Evolutionary conservation across 192 early-diverging fungal species (phyloP).

Genomic region (Podila minutissima): DNA sequence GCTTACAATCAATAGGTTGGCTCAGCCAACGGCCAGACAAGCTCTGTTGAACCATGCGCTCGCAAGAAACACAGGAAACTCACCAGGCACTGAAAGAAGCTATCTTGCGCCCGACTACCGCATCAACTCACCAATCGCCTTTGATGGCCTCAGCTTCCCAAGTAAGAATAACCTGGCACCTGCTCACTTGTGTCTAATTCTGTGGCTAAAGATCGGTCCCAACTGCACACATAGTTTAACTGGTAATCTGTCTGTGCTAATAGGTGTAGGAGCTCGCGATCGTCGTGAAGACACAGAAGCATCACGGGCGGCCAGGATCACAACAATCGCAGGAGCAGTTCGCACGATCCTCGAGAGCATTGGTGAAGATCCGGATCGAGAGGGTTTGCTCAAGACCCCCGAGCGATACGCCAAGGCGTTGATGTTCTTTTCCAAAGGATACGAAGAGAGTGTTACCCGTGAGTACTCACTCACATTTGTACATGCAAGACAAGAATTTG

Average conservation of each 20-base stretch:
- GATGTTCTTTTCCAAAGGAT: conserved; percentile 98
- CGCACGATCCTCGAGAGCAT: conserved; percentile 91
- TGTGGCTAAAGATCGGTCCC: too few species aligned
- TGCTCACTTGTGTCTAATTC: not conserved
- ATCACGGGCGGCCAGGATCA: conserved; percentile 72
- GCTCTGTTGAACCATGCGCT: conserved; percentile 25
- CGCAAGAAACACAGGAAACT: conserved; percentile 42
- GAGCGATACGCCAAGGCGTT: conserved; percentile 97
- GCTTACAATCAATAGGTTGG: conserved; percentile 12
- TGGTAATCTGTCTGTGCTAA: not conserved
- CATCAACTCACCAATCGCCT: conserved; percentile 62
- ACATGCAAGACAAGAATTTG: not conserved
- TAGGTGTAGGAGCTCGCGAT: conserved; percentile 84
- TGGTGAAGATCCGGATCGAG: conserved; percentile 94
- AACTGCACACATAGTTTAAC: too few species aligned
- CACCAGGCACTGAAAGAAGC: conserved; percentile 16
- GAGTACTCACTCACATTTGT: not conserved
- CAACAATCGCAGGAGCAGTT: conserved; percentile 87
- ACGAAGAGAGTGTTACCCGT: conserved; percentile 89
- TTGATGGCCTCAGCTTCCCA: conserved; percentile 85
- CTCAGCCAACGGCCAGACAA: conserved; percentile 26
- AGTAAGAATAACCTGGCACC: conserved; percentile 60
- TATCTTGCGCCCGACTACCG: conserved; percentile 34
- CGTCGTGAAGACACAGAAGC: conserved; percentile 85
- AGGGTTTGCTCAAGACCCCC: conserved; percentile 96